These are phyloP conservation scores for Pyrenochaeta sp. DNA, from an alignment of 2,329 filamentous ascomycete species.

Conservation along the genomic window DNA sequence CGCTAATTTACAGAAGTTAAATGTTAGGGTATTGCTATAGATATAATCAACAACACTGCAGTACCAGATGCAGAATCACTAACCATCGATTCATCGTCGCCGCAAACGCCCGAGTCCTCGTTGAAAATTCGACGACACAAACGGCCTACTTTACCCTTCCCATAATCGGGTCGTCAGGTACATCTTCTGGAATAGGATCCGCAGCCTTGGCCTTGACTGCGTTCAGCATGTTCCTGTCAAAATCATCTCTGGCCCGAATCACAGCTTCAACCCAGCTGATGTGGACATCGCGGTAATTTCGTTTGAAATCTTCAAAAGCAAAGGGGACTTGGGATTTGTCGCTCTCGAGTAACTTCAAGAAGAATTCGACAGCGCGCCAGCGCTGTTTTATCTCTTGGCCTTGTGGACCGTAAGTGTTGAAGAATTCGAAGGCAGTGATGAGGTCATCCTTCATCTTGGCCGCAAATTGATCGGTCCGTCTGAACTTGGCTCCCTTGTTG, in stretches of 20 bases:
- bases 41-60: not conserved
- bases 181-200: constrained; percentile 77
- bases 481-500: constrained; percentile 91
- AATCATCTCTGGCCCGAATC: constrained; percentile 85
- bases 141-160: constrained; percentile 75
- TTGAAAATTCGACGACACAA: no score
- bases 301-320: constrained; percentile 84
- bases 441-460: constrained; percentile 96
- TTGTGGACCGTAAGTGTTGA: constrained; percentile 62
- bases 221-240: constrained; percentile 88
- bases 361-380: constrained; percentile 88
- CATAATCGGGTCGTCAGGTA: constrained; percentile 87
- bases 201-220: constrained; percentile 88
- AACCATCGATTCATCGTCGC: not conserved
- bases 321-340: constrained; percentile 77
- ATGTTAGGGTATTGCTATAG: not conserved
- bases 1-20: not conserved
- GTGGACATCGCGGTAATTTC: constrained; percentile 89
- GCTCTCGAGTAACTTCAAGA: constrained; percentile 77
- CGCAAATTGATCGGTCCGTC: constrained; percentile 82
- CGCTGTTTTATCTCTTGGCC: constrained; percentile 80
- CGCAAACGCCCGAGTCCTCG: not conserved
- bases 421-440: constrained; percentile 87
- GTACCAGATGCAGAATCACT: not conserved
- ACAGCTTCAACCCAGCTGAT: constrained; percentile 96